A percentile compares a stretch with the other conserved stretches of the same genome.
Evolutionary conservation across 345 rosid genomes (phyloP).

Genomic region (Cardiospermum halicacabum): DNA sequence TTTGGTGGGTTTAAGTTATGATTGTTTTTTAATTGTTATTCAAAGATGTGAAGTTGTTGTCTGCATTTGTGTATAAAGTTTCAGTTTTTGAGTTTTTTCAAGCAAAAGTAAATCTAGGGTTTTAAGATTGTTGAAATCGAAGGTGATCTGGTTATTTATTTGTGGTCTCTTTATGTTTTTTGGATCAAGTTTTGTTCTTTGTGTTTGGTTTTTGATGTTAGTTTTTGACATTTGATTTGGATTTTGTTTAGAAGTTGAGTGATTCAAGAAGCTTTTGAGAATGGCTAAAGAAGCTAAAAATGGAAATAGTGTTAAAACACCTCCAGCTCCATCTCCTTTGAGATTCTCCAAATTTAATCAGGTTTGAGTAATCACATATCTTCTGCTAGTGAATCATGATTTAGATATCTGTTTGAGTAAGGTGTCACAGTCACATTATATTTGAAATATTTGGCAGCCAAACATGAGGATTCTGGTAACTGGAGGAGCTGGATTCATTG

Average conservation of each 20-base stretch:
- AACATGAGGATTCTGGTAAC: constrained; percentile 91
- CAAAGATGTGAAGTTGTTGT: background rate
- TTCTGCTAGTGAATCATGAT: background rate
- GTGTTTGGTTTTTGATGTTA: background rate
- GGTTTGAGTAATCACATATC: constrained; percentile 26
- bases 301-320: constrained; percentile 49
- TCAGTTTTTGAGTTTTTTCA: constrained; percentile 2
- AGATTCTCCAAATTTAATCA: constrained; percentile 70
- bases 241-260: too few relatives aligned
- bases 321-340: constrained; percentile 69
- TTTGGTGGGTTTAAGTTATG: constrained; percentile 18
- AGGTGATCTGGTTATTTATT: background rate
- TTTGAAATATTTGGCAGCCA: constrained; percentile 45
- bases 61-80: constrained; percentile 24
- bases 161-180: too few relatives aligned
- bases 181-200: too few relatives aligned
- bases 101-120: constrained; percentile 1
- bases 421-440: too few relatives aligned
- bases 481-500: constrained; percentile 99
- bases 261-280: constrained; percentile 5
- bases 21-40: background rate
- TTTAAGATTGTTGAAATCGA: background rate
- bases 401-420: background rate
- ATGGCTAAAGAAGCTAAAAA: constrained; percentile 47
- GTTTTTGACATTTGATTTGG: constrained; percentile 8